A percentile compares a stretch with the other conserved stretches of the same genome.
Conservation (phyloP, 352 stramenopile species). For the Pythium guiyangense region DNA sequence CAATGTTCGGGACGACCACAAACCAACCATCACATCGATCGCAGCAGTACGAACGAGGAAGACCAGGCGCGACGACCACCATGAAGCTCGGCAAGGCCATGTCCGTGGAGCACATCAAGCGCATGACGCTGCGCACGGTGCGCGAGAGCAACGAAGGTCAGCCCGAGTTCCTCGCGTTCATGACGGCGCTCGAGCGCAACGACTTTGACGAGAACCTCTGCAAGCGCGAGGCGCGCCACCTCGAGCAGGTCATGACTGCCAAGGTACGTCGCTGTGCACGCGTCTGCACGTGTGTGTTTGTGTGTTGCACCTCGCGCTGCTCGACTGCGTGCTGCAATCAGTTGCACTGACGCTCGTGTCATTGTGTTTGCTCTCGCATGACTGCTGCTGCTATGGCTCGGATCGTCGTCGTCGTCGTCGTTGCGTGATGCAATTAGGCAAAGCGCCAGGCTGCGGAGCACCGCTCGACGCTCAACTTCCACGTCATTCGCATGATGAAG, state of each 20-base stretch:
- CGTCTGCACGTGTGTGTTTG: too few relatives aligned
- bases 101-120: slow-evolving; percentile 87
- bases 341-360: neutral
- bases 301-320: neutral
- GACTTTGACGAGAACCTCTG: slow-evolving; percentile 84
- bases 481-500: slow-evolving; percentile 89
- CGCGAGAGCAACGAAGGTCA: slow-evolving; percentile 75
- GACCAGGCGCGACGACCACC: slow-evolving; percentile 7
- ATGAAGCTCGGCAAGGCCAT: slow-evolving; percentile 83
- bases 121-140: slow-evolving; percentile 86
- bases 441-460: slow-evolving; percentile 60
- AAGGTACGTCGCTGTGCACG: too few relatives aligned
- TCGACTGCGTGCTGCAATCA: neutral
- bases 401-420: neutral
- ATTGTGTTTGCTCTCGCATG: neutral
- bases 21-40: slow-evolving; percentile 10
- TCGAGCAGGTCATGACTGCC: slow-evolving; percentile 70
- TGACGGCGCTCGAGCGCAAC: slow-evolving; percentile 72
- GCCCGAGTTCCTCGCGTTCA: slow-evolving; percentile 79
- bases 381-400: neutral
- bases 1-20: neutral
- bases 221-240: slow-evolving; percentile 76
- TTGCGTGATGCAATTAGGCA: slow-evolving; percentile 18
- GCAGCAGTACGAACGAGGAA: slow-evolving; percentile 7
- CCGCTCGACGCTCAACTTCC: slow-evolving; percentile 84